Conservation (phyloP, 129 eudicot species). For the Flaveria trinervia region DNA sequence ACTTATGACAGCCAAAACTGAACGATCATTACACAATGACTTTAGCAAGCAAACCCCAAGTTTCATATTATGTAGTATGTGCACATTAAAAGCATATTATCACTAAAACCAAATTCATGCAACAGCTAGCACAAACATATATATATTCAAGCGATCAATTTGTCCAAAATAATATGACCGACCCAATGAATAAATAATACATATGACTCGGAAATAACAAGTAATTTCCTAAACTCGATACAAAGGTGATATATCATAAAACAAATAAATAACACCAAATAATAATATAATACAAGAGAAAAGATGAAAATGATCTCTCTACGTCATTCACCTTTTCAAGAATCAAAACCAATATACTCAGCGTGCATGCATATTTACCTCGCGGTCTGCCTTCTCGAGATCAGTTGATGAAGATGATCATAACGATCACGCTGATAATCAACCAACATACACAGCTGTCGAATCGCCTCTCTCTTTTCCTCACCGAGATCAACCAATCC, state of each 20-base stretch:
- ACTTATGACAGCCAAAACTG: not conserved
- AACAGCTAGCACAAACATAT: conserved; percentile 20
- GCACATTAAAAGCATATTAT: not conserved
- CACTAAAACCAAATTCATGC: conserved; percentile 2
- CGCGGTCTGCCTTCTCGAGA: conserved; percentile 46
- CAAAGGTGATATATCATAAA: not conserved
- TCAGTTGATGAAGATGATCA: conserved; percentile 45
- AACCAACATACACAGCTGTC: conserved; percentile 76
- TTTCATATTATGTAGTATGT: not conserved
- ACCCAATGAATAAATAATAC: conserved; percentile 32
- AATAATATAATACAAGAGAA: conserved; percentile 27
- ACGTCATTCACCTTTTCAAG: conserved; percentile 21
- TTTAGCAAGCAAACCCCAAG: not conserved
- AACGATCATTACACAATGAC: not conserved
- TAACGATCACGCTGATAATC: conserved; percentile 69
- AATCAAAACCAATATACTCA: conserved; percentile 19
- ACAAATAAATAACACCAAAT: conserved; percentile 21
- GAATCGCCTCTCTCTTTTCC: conserved; percentile 86
- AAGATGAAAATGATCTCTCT: conserved; percentile 5
- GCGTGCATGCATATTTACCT: conserved; percentile 32
- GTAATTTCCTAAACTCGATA: conserved; percentile 33
- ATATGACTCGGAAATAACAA: conserved; percentile 31
- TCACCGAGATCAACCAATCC: conserved; percentile 58
- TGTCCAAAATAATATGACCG: conserved; percentile 30
- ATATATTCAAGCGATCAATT: not conserved